Evolutionary conservation across 2,329 filamentous ascomycete genomes (phyloP).

Genomic region (Hymenoscyphus occultus): DNA sequence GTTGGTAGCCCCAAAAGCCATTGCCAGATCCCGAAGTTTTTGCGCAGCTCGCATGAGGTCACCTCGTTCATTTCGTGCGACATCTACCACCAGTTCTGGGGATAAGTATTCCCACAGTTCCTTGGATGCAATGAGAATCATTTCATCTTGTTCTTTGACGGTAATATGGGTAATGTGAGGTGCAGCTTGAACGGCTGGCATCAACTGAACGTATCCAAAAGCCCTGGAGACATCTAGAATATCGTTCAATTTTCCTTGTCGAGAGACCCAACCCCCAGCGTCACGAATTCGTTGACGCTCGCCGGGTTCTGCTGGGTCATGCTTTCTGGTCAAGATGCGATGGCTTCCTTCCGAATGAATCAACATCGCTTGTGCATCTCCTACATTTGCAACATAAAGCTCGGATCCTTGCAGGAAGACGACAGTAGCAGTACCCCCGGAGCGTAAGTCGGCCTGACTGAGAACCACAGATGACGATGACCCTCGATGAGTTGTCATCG

Average conservation of each 20-base stretch:
- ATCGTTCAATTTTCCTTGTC: slow-evolving; percentile 92
- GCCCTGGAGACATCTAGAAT: slow-evolving; percentile 86
- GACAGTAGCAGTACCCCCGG: slow-evolving; percentile 88
- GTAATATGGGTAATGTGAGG: slow-evolving; percentile 77
- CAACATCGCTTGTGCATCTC: slow-evolving; percentile 91
- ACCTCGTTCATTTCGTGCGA: slow-evolving; percentile 78
- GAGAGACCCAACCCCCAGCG: slow-evolving; percentile 91
- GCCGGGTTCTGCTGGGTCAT: slow-evolving; percentile 82
- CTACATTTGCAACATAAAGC: slow-evolving; percentile 91
- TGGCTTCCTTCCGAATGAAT: slow-evolving; percentile 85
- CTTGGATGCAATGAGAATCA: slow-evolving; percentile 84
- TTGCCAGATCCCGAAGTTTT: slow-evolving; percentile 89
- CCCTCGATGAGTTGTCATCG: slow-evolving; percentile 63
- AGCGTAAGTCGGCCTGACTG: slow-evolving; percentile 83
- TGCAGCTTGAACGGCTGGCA: slow-evolving; percentile 89
- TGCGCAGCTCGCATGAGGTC: slow-evolving; percentile 95
- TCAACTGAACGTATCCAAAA: slow-evolving; percentile 90
- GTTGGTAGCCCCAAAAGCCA: slow-evolving; percentile 87
- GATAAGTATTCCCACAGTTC: slow-evolving; percentile 95
- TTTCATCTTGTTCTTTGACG: slow-evolving; percentile 85
- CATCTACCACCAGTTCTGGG: slow-evolving; percentile 86
- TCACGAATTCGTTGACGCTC: slow-evolving; percentile 90
- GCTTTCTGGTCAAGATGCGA: slow-evolving; percentile 81
- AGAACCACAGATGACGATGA: slow-evolving; percentile 72
- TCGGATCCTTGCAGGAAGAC: slow-evolving; percentile 87